Conservation (phyloP, 148 eudicot species). For the Rhododendron griersonianum region DNA sequence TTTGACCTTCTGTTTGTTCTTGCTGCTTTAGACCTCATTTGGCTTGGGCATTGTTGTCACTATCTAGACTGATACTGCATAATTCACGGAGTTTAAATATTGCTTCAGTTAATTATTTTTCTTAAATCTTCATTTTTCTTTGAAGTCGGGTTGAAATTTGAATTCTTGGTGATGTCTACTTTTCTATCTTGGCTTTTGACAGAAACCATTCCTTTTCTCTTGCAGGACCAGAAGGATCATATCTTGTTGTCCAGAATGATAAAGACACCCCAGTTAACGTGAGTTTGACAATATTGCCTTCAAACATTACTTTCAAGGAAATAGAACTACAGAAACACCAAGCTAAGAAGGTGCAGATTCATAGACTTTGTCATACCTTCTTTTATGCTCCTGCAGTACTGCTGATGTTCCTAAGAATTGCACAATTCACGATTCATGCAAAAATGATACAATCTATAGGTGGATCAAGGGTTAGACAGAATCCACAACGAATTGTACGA, state of each 20-base stretch:
- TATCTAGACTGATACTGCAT: background rate
- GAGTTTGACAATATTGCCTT: background rate
- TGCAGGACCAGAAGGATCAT: constrained; percentile 13
- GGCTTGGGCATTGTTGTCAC: background rate
- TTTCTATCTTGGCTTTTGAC: background rate
- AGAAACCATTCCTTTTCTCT: background rate
- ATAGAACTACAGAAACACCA: constrained; percentile 2
- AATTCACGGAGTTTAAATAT: background rate
- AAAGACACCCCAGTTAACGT: background rate
- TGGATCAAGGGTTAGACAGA: no score
- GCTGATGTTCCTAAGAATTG: background rate
- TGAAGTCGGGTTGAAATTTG: no score
- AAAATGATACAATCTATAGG: no score
- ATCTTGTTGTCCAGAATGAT: constrained; percentile 10
- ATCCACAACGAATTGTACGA: no score
- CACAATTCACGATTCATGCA: no score
- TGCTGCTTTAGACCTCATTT: constrained; percentile 4
- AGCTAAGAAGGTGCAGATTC: constrained; percentile 9
- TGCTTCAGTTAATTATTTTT: no score
- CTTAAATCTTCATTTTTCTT: no score
- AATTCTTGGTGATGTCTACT: background rate
- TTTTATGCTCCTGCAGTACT: background rate
- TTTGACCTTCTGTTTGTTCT: no score
- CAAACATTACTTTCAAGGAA: background rate
- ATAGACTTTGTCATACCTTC: background rate